Base-by-base conservation (phyloP, 2,329 filamentous ascomycete species). In the Mycosphaerella sp. region DNA sequence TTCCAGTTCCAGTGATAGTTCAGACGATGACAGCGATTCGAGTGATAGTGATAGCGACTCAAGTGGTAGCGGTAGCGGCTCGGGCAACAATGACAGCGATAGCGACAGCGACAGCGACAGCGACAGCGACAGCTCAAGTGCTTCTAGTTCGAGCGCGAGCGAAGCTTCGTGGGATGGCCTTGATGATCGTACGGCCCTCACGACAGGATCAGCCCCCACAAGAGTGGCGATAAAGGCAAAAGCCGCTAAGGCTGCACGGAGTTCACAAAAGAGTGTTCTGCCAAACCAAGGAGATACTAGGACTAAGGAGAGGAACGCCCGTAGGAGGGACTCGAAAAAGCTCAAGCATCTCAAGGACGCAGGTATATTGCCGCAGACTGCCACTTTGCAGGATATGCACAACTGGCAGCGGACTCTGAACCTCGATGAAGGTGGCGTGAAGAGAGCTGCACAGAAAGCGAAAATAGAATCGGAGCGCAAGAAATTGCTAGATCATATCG, bases 301-400 rank as follows among this genome's bases (percentile, higher is more conserved):
- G 14, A 86, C 82, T 0, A 74, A 75, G 44, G 68, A 68, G 18
- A 76, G 80, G 54, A 86, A 86, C 57, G 61, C 68, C 27, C 73
- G 82, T 35, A 73, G 74, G 36, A 75, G 75, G 50, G 67, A 76
- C 46, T 66, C 71, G 35, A 75, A 75, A 50, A 70, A 70, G 50
- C 67, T 85, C 9, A 67, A 69, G 3, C 71, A 73, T 50, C 69
- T 84, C 6, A 80, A 83, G 59, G 64, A 71, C 14, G 65, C 73
- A n/a, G 79, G 78, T 1, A 62, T 75, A 10, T 66, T 85, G 7
- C 73, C 73, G 16, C 56, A 68, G 21, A 65, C 74, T 50, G 80
- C 80, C 5, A 75, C 73, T 44, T 71, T 79, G 37, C 63, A 67
- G 9, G 76, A 80, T 49, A 65, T 83, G 40, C 44, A 56, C 25